A percentile compares a stretch with the other conserved stretches of the same genome.
phyloP scores from a whole-genome alignment of 148 eudicot species.

The Heliosperma pusillum region DNA sequence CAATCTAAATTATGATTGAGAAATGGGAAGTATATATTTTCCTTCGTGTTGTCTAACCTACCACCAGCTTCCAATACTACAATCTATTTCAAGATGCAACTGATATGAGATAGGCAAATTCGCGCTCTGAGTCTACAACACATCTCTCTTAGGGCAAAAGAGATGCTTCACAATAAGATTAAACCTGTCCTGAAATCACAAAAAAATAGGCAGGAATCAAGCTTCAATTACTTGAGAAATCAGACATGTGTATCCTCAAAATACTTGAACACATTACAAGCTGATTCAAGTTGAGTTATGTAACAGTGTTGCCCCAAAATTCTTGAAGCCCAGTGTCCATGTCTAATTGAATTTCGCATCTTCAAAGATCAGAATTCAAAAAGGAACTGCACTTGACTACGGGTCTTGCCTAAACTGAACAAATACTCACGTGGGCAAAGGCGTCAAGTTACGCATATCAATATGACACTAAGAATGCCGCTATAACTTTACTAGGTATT shows the following conservation, averaged over 20 bases:
- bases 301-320: background rate
- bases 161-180: background rate
- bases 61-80: background rate
- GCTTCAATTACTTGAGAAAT: background rate
- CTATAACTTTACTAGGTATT: background rate
- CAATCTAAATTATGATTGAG: too few species aligned
- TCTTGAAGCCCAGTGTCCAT: background rate
- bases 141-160: background rate
- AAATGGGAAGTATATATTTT: too few species aligned
- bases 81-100: background rate
- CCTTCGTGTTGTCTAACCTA: background rate
- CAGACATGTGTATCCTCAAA: background rate
- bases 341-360: background rate
- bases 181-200: background rate
- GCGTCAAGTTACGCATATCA: background rate
- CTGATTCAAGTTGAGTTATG: too few species aligned
- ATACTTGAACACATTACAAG: background rate
- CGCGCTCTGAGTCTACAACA: too few species aligned
- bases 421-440: constrained; percentile 1
- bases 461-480: background rate
- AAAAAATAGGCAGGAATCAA: background rate
- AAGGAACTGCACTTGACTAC: background rate
- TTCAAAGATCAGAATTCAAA: background rate
- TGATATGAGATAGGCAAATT: background rate
- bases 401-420: background rate